A percentile compares a stretch with the other conserved stretches of the same genome.
These are phyloP conservation scores for Curvularia sp. DNA, from an alignment of 2,329 filamentous ascomycete genomes.

Conservation along the genomic window DNA sequence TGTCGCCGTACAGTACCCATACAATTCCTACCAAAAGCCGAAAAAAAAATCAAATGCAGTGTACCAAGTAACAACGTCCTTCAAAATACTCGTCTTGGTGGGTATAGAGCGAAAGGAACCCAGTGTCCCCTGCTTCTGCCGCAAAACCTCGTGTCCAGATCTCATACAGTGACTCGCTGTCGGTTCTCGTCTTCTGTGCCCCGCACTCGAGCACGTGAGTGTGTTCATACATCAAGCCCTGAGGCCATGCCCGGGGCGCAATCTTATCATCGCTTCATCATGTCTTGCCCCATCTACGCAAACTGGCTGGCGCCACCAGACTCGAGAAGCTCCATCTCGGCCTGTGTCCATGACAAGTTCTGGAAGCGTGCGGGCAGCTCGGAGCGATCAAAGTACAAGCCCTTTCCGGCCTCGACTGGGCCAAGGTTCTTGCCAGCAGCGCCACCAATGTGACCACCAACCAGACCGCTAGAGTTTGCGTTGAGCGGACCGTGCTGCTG, in stretches of 20 bases:
- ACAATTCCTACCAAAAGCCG: conserved; percentile 9
- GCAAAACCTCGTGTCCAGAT: conserved; percentile 12
- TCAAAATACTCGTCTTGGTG: conserved; percentile 33
- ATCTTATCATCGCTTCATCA: conserved; percentile 20
- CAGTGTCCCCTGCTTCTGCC: conserved; percentile 30
- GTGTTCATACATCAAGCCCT: conserved; percentile 27
- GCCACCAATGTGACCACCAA: conserved; percentile 61
- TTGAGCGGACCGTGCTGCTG: conserved; percentile 78
- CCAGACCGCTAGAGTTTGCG: conserved; percentile 38
- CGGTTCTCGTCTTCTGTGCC: conserved; percentile 15
- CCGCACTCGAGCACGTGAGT: conserved; percentile 27
- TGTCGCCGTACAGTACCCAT: conserved; percentile 18
- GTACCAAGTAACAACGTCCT: conserved; percentile 22
- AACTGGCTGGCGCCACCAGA: conserved; percentile 81
- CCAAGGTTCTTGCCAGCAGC: conserved; percentile 74
- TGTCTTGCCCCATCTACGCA: conserved; percentile 49
- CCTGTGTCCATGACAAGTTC: conserved; percentile 72
- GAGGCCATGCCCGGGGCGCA: conserved; percentile 26
- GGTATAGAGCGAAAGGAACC: conserved; percentile 41
- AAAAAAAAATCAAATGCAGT: conserved; percentile 3
- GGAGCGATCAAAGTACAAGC: conserved; percentile 85
- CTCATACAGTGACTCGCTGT: conserved; percentile 4
- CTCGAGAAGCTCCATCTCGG: conserved; percentile 95
- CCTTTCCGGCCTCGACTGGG: conserved; percentile 71
- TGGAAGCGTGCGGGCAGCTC: conserved; percentile 88